Base-by-base conservation (phyloP, 345 rosid species). In the Zanthoxylum bungeanum region DNA sequence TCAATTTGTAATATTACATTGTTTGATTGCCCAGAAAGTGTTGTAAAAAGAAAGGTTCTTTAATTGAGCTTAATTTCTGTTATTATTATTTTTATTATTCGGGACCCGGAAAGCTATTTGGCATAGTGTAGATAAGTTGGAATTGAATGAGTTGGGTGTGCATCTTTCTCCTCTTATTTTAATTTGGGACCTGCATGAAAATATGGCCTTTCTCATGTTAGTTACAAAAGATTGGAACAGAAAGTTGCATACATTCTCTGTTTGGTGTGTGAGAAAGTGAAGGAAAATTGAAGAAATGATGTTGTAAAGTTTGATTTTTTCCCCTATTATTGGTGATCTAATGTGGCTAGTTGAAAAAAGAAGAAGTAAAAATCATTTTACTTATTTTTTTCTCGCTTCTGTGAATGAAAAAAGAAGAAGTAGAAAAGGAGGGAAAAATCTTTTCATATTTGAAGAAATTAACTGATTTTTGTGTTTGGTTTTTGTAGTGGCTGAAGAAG, bases 401-500 rank as follows among this genome's bases (percentile, higher is more conserved):
- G 47, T 21, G 2, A 22, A 22, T 9, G 67, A 63, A 24, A 64
- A n/a, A n/a, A n/a, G n/a, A n/a, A n/a, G n/a, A n/a, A n/a, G n/a
- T 19, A 3, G 24, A 17, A 12, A 64, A 1, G 1, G 3, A 1
- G 27, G 21, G 34, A 22, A 66, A 7, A 67, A 33, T n/a, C 25
- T 64, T 44, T 24, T 46, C 49, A 67, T 55, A 28, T 58, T 27
- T 34, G 36, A 14, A 6, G 27, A 30, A 52, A 24, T 12, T 9
- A 49, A 16, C n/a, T 34, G 10, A 66, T 22, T 52, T 68, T 57
- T 19, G 5, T 66, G 16, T 65, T 57, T 66, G 14, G 65, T 69
- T 49, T 66, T 56, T 73, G 50, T 81, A 93, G 98, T 91, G 98
- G 97, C 76, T 93, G 66, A 87, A 88, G 83, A 90, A 80, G 82